A percentile compares a stretch with the other conserved stretches of the same genome.
Evolutionary conservation across 805 yeast species (phyloP).

Genomic region (Lipomyces orientalis): DNA sequence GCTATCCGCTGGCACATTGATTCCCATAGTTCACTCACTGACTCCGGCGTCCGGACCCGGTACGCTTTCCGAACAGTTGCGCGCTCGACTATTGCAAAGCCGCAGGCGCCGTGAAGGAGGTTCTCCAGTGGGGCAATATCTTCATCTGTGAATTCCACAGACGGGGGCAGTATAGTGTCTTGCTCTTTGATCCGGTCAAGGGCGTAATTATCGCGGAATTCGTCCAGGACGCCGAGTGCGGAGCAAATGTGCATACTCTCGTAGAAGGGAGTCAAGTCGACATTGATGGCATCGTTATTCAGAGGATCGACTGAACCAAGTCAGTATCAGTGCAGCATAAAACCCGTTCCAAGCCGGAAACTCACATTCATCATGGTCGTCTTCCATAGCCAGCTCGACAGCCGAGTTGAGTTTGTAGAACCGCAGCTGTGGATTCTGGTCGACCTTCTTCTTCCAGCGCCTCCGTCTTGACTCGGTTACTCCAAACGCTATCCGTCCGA

Average conservation of each 20-base stretch:
- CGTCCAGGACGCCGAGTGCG: constrained; percentile 68
- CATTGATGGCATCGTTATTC: constrained; percentile 52
- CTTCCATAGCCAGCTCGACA: constrained; percentile 78
- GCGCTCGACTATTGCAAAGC: constrained; percentile 79
- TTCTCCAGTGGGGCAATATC: constrained; percentile 53
- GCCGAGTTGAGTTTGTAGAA: constrained; percentile 81
- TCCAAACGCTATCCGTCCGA: constrained; percentile 64
- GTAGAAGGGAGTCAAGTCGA: constrained; percentile 74
- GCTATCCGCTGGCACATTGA: constrained; percentile 53
- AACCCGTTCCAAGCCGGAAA: neutral
- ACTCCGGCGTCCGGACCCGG: constrained; percentile 64
- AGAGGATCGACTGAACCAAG: constrained; percentile 51
- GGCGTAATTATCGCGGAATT: constrained; percentile 65
- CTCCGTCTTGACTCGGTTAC: constrained; percentile 62
- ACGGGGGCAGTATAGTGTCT: constrained; percentile 71
- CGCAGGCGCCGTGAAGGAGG: constrained; percentile 67
- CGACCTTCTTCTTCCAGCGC: constrained; percentile 61
- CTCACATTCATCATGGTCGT: constrained; percentile 47
- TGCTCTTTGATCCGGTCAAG: constrained; percentile 75
- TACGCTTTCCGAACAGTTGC: constrained; percentile 65
- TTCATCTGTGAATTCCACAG: constrained; percentile 48
- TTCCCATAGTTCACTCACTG: constrained; percentile 78
- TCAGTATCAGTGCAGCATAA: neutral
- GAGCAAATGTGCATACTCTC: constrained; percentile 84
- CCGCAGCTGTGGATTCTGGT: constrained; percentile 52